Evolutionary conservation across 805 yeast genomes (phyloP), one percentile per base, ranked within the genome.

Genomic region (Starmerella geochares): DNA sequence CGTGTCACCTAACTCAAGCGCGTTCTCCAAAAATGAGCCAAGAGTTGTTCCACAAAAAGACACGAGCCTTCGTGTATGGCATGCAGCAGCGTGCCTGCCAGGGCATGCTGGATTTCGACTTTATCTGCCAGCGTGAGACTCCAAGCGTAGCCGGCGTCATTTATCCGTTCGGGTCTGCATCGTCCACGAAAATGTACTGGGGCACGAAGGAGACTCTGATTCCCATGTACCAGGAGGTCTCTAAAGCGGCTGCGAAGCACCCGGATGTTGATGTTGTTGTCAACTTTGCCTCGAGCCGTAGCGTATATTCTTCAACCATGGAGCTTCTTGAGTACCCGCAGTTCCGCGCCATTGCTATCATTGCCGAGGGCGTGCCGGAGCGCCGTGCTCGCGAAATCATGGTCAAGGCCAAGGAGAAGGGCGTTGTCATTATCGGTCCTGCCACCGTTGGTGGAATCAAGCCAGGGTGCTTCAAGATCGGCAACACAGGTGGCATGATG

Each of bases 401-500:
- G 50, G 58, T 60, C 62, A 66, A 62, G 63, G 73, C 74, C 48
- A 58, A 65, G 59, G 63, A 68, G 61, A 67, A 67, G 66, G 72
- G 71, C 35, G 74, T 71, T 51, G 66, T 69, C 59, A 70, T 70
- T 61, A 70, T 70, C 54, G 74, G 74, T 17, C 74, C 74, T 20
- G 74, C 74, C 37, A 70, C 74, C 28, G 74, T 70, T 37, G 74
- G 74, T 47, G 74, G 74, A 21, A 71, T 70, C 67, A 70, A 70
- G 67, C 74, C 74, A 21, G 74, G 74, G 49, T 67, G 72, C 61
- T 70, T 70, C 68, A 70, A 70, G 66, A 68, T 70, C 56, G 74
- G 74, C 39, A 70, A 70, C 71, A 70, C 74, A 41, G 74, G 74
- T 46, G 74, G 74, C 53, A 70, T 70, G 74, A 71, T 70, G 74